Percentiles rank a stretch among this genome's conserved stretches.
Evolutionary conservation across 1,139 yeast genomes (phyloP).

Genomic region (Diutina rugosa): DNA sequence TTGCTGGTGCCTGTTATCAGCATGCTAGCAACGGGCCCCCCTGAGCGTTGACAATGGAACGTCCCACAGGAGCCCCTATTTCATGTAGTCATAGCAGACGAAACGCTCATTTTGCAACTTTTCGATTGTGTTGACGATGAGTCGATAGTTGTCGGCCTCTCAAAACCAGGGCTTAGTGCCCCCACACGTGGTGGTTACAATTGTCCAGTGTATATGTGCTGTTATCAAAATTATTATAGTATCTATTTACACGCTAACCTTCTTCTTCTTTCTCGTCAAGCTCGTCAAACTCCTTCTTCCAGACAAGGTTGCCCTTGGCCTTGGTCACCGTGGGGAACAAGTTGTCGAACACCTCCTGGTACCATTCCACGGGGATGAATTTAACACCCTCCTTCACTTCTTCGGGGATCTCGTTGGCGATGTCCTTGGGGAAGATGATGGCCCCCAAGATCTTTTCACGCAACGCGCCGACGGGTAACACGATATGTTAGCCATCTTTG

Average conservation of each 20-base stretch:
- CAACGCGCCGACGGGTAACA: slow-evolving; percentile 85
- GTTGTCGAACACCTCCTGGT: slow-evolving; percentile 64
- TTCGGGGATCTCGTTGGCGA: slow-evolving; percentile 80
- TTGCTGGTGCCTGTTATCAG: neutral
- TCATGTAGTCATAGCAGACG: neutral
- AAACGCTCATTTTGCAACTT: no score
- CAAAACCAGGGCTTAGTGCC: neutral
- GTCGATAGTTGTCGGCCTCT: neutral
- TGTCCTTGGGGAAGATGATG: slow-evolving; percentile 87
- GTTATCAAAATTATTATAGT: neutral
- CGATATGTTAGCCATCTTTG: no score
- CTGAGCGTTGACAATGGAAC: neutral
- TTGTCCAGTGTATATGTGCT: neutral
- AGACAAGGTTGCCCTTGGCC: slow-evolving; percentile 43
- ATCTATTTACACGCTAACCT: neutral
- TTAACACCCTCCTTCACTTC: slow-evolving; percentile 78
- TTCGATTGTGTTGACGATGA: no score
- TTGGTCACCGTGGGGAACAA: slow-evolving; percentile 49
- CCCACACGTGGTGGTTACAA: neutral
- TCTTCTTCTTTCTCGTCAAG: slow-evolving; percentile 24
- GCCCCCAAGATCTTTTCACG: slow-evolving; percentile 95
- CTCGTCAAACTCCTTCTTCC: slow-evolving; percentile 42
- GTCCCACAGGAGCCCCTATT: neutral
- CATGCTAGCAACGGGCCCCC: neutral
- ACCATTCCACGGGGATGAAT: slow-evolving; percentile 88